phyloP scores from a whole-genome alignment of 345 rosid species.

The Camelina hispida region DNA sequence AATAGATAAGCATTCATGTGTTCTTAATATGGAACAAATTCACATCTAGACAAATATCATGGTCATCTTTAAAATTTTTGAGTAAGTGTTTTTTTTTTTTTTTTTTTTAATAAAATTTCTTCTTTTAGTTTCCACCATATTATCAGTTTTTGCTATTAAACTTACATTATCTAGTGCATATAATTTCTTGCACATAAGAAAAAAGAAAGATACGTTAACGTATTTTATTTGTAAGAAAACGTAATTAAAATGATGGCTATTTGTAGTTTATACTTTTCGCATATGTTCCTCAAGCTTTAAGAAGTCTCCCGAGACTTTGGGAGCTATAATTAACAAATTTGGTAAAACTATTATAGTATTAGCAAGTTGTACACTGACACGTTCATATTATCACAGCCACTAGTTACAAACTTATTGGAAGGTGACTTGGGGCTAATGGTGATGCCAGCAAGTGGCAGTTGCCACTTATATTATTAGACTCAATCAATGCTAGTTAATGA shows the following conservation, averaged over 20 bases:
- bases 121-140: background rate
- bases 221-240: background rate
- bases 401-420: constrained; percentile 23
- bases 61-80: background rate
- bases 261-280: background rate
- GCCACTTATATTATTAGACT: constrained; percentile 28
- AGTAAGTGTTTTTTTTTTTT: no score
- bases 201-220: background rate
- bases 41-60: background rate
- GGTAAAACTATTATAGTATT: background rate
- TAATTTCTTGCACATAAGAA: background rate
- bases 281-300: background rate
- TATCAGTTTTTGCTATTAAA: background rate
- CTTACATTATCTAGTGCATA: background rate
- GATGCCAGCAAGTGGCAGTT: constrained; percentile 34
- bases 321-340: background rate
- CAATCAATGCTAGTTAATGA: constrained; percentile 4
- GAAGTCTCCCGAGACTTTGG: constrained; percentile 19
- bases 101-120: no score
- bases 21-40: background rate
- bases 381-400: constrained; percentile 8
- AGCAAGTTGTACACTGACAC: background rate
- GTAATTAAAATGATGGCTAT: background rate
- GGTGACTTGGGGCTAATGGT: constrained; percentile 21
- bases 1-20: background rate